Percentiles rank a stretch among this genome's conserved stretches.
phyloP scores from a whole-genome alignment of 441 rosid species.

The Populus hybrid region DNA sequence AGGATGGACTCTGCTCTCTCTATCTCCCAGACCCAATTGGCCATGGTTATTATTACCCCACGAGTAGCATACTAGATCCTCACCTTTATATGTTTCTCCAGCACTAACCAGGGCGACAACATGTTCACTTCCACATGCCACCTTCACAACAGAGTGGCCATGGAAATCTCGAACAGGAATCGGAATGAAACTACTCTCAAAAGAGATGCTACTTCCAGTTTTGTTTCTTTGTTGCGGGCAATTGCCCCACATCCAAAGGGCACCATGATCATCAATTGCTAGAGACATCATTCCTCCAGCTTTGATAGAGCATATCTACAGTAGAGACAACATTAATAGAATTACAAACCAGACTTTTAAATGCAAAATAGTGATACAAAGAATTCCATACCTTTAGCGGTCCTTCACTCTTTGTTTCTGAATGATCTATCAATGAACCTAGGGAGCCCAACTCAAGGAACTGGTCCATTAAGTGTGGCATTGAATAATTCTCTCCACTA shows the following conservation, averaged over 20 bases:
- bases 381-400: constrained; percentile 47
- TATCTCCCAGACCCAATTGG: constrained; percentile 83
- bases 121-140: constrained; percentile 92
- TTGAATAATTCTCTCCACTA: constrained; percentile 48
- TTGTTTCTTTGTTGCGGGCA: constrained; percentile 49
- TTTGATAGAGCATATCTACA: constrained; percentile 61
- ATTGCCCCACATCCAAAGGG: constrained; percentile 93
- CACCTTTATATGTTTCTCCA: constrained; percentile 45
- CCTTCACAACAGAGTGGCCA: constrained; percentile 78
- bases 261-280: constrained; percentile 71
- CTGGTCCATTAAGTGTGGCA: constrained; percentile 48
- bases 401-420: constrained; percentile 30
- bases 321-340: constrained; percentile 5
- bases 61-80: constrained; percentile 58
- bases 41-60: constrained; percentile 82
- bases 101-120: constrained; percentile 66
- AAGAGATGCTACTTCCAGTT: constrained; percentile 36
- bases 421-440: constrained; percentile 30
- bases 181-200: constrained; percentile 51
- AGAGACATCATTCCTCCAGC: constrained; percentile 91
- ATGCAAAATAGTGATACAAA: neutral
- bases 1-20: constrained; percentile 53
- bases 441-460: constrained; percentile 38
- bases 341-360: neutral
- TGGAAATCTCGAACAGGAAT: constrained; percentile 54